A percentile compares a stretch with the other conserved stretches of the same genome.
phyloP scores from a whole-genome alignment of 2,329 filamentous ascomycete species.

The Curvularia eragrostidis region DNA sequence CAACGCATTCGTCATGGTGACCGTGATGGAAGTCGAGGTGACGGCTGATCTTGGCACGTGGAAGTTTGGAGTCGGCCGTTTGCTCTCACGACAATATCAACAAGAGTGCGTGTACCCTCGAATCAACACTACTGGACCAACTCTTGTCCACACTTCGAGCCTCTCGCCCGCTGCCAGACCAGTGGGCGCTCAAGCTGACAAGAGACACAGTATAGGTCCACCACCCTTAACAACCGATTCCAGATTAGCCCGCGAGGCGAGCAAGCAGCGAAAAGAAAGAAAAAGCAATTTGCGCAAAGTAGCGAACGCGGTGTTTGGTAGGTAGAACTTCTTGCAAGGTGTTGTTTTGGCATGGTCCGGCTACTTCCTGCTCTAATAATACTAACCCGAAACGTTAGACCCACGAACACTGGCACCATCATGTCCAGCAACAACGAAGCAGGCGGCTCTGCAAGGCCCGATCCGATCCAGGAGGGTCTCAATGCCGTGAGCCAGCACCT shows the following conservation, averaged over 20 bases:
- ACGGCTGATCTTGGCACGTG: conserved; percentile 23
- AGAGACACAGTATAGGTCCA: not conserved
- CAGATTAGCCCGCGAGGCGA: conserved; percentile 13
- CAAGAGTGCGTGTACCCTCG: conserved; percentile 5
- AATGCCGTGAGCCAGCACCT: conserved; percentile 45
- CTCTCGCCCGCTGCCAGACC: not conserved
- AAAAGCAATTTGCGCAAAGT: conserved; percentile 24
- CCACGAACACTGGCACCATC: conserved; percentile 37
- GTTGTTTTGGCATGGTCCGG: conserved; percentile 32
- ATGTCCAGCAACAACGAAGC: conserved; percentile 36
- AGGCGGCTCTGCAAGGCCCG: conserved; percentile 29
- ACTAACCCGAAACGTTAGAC: conserved; percentile 41
- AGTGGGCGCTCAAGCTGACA: conserved; percentile 6
- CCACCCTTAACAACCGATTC: conserved; percentile 19
- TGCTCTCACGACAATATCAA: conserved; percentile 15
- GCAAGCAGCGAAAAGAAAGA: conserved; percentile 19
- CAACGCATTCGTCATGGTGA: conserved; percentile 50
- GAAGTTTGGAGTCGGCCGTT: conserved; percentile 16
- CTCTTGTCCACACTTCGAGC: not conserved
- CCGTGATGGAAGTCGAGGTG: conserved; percentile 11
- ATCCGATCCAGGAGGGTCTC: conserved; percentile 43
- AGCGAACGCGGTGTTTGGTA: conserved; percentile 26
- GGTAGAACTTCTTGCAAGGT: conserved; percentile 31
- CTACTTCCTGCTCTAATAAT: conserved; percentile 34
- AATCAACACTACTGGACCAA: conserved; percentile 1